phyloP scores from a whole-genome alignment of 2,329 filamentous ascomycete species.

The Aspergillus quadrilineatus region DNA sequence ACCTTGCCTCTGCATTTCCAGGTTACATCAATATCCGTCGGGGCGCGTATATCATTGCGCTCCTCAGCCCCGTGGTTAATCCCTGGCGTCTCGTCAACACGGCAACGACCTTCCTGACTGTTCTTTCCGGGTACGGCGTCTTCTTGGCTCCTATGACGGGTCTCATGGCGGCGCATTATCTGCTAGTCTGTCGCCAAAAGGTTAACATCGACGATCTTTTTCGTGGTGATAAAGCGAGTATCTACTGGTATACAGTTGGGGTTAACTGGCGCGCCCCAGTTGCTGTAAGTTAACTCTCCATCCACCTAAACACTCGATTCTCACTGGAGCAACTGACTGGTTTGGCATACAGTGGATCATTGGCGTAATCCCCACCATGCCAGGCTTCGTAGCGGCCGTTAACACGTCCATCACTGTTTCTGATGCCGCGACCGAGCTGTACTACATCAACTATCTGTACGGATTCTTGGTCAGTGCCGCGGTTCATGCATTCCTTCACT shows the following conservation, averaged over 20 bases:
- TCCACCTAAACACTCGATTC: background rate
- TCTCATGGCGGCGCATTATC: constrained; percentile 49
- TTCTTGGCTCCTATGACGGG: constrained; percentile 51
- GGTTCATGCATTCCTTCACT: background rate
- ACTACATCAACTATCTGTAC: background rate
- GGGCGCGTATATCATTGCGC: constrained; percentile 51
- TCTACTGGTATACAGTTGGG: background rate
- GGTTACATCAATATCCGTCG: constrained; percentile 58
- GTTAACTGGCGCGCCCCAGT: background rate
- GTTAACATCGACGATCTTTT: constrained; percentile 47
- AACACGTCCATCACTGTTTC: background rate
- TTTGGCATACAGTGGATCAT: background rate
- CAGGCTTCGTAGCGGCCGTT: background rate
- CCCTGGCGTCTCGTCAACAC: constrained; percentile 28
- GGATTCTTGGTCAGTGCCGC: background rate
- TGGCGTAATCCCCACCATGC: background rate
- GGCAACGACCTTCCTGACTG: constrained; percentile 23
- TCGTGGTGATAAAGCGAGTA: background rate
- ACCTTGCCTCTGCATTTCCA: constrained; percentile 54
- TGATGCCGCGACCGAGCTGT: background rate
- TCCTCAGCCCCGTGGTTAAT: constrained; percentile 28
- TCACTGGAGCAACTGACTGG: background rate
- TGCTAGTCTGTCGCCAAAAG: constrained; percentile 37
- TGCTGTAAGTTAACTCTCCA: background rate
- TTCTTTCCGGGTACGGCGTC: constrained; percentile 36